phyloP scores from a whole-genome alignment of 129 eudicot species.

The Chrysanthemum lavandulifolium region DNA sequence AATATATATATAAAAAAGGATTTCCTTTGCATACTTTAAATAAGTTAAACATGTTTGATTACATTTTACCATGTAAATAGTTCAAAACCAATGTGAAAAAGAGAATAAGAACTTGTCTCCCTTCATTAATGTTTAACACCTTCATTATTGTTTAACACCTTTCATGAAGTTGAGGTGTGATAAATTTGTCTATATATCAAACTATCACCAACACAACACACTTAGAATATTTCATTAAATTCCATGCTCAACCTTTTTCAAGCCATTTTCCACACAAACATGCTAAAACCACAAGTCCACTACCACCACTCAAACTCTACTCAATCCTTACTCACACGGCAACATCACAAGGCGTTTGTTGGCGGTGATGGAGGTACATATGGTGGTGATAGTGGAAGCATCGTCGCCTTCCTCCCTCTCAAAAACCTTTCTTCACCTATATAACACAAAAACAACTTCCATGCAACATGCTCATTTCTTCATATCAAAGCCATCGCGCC shows the following conservation, averaged over 20 bases:
- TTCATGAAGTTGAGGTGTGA: not conserved
- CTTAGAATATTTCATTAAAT: not conserved
- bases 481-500: conserved; percentile 13
- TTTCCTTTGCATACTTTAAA: no score
- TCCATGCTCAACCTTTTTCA: not conserved
- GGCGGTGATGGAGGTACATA: conserved; percentile 14
- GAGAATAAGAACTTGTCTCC: no score
- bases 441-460: conserved; percentile 8
- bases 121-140: no score
- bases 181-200: conserved; percentile 9
- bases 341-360: conserved; percentile 5
- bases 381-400: not conserved
- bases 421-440: not conserved
- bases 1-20: no score
- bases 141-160: no score
- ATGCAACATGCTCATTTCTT: conserved; percentile 6
- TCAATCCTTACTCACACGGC: conserved; percentile 18
- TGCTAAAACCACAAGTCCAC: conserved; percentile 11
- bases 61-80: no score
- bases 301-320: conserved; percentile 30
- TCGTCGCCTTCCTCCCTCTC: not conserved
- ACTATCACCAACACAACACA: not conserved
- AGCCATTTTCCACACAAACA: conserved; percentile 6
- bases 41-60: no score
- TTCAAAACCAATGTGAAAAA: no score